phyloP scores from a whole-genome alignment of 768 basidiomycete genomes.

The Coprinopsis cinerea region DNA sequence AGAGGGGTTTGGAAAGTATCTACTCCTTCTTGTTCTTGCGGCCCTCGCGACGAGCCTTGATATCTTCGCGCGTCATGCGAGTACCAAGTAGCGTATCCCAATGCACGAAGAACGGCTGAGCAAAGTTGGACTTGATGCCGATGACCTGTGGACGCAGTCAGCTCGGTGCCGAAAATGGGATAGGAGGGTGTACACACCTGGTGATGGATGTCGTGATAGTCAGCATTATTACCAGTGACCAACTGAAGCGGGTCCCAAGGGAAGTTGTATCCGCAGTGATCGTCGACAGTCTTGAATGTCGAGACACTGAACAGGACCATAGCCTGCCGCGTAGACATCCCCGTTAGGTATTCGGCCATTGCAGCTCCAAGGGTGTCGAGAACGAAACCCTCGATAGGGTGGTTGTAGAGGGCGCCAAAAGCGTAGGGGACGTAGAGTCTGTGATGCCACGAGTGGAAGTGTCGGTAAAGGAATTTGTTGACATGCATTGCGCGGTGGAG shows the following conservation, averaged over 20 bases:
- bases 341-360: conserved; percentile 62
- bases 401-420: conserved; percentile 95
- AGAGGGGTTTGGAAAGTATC: no score
- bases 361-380: conserved; percentile 80
- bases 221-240: conserved; percentile 82
- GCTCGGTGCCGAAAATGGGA: not conserved
- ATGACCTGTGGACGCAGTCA: conserved; percentile 37
- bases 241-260: conserved; percentile 92
- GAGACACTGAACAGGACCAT: conserved; percentile 78
- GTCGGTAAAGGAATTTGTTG: conserved; percentile 85
- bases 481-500: conserved; percentile 88
- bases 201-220: conserved; percentile 98
- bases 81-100: conserved; percentile 89
- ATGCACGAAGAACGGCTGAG: conserved; percentile 93
- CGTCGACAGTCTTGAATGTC: conserved; percentile 90
- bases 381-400: conserved; percentile 89
- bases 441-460: conserved; percentile 93
- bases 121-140: conserved; percentile 94
- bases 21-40: conserved; percentile 16
- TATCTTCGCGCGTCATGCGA: conserved; percentile 67
- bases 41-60: conserved; percentile 42
- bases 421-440: conserved; percentile 95
- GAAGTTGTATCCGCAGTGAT: conserved; percentile 87
- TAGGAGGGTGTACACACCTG: conserved; percentile 49
- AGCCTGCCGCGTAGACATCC: conserved; percentile 78